phyloP scores from a whole-genome alignment of 2,329 filamentous ascomycete species.

The Aureobasidium sp. region DNA sequence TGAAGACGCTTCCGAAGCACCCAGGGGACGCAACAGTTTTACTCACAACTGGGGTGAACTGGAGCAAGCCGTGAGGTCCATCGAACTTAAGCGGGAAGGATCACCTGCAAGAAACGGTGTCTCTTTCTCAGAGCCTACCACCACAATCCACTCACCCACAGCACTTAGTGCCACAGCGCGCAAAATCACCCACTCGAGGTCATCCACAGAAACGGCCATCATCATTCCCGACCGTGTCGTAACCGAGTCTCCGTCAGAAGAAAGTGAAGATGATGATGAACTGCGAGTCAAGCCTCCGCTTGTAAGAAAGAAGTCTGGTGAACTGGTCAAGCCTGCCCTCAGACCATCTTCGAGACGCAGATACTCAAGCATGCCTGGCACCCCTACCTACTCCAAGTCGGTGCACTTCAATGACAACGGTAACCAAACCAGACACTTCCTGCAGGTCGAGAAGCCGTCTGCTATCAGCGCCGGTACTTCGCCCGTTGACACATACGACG shows the following conservation, averaged over 20 bases:
- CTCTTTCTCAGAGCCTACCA: conserved; percentile 28
- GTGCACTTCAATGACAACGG: conserved; percentile 98
- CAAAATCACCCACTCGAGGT: conserved; percentile 56
- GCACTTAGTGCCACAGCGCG: conserved; percentile 49
- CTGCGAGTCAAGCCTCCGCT: conserved; percentile 65
- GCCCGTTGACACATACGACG: conserved; percentile 80
- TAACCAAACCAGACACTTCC: conserved; percentile 91
- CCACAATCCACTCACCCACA: conserved; percentile 28
- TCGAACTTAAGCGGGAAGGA: conserved; percentile 57
- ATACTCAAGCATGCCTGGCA: conserved; percentile 95
- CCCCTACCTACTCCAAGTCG: conserved; percentile 88
- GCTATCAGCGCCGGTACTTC: conserved; percentile 93
- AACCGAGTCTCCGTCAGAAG: conserved; percentile 38
- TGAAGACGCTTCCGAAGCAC: conserved; percentile 52
- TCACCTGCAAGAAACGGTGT: conserved; percentile 44
- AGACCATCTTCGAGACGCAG: conserved; percentile 70
- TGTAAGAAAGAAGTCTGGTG: conserved; percentile 96
- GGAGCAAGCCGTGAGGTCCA: conserved; percentile 73
- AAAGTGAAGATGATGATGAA: conserved; percentile 47
- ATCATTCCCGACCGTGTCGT: conserved; percentile 39
- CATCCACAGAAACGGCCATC: conserved; percentile 50
- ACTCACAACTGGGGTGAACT: conserved; percentile 55
- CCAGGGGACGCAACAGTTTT: conserved; percentile 31
- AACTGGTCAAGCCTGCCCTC: conserved; percentile 87
- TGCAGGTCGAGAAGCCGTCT: conserved; percentile 88